These are phyloP conservation scores for Sugiyamaella japonica DNA, from an alignment of 1,139 yeast species.

Conservation along the genomic window DNA sequence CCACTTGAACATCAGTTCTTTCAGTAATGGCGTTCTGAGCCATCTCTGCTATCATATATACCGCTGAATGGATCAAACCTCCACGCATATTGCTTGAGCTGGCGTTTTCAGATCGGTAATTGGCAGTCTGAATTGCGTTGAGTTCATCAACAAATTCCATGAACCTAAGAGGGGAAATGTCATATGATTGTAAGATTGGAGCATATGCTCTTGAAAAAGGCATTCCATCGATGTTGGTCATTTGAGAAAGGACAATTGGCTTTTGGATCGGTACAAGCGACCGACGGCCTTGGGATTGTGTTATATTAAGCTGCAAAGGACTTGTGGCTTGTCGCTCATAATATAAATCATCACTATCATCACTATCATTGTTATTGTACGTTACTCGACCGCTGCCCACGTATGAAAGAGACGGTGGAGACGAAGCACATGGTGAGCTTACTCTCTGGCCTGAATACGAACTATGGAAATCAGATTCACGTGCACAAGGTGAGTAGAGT, in stretches of 20 bases:
- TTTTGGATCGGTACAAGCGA: background rate
- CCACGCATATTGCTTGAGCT: background rate
- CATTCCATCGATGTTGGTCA: background rate
- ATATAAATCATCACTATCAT: background rate
- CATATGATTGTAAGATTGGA: constrained; percentile 1
- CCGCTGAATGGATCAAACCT: background rate
- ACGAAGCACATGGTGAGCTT: no score
- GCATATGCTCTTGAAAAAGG: constrained; percentile 13
- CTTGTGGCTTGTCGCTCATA: background rate
- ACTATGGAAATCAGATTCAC: background rate
- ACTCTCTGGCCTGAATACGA: no score
- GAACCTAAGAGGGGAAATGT: background rate
- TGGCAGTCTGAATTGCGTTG: background rate
- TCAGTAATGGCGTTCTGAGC: background rate
- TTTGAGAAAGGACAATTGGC: constrained; percentile 12
- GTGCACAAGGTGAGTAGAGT: background rate
- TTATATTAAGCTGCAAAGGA: background rate
- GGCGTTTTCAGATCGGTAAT: background rate
- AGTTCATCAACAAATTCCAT: constrained; percentile 12
- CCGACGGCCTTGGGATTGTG: background rate
- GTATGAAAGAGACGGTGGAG: background rate
- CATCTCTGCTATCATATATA: background rate
- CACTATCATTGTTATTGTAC: background rate
- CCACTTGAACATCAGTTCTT: background rate
- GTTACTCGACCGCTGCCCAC: background rate